phyloP scores from a whole-genome alignment of 164 flowering plant species.

The Houttuynia cordata region DNA sequence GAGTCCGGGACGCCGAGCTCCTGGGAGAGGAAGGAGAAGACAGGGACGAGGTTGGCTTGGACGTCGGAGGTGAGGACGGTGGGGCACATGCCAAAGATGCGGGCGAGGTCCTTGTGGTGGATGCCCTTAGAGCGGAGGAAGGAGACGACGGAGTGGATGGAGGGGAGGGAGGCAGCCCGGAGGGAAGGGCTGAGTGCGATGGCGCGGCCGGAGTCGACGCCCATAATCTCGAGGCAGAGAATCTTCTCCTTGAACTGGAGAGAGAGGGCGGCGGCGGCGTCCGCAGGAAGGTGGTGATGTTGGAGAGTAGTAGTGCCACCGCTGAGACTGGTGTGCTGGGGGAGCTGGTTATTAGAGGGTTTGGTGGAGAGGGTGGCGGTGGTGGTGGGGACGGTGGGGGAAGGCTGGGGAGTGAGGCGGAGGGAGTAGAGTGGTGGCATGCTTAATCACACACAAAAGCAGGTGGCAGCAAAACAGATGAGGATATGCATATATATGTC shows the following conservation, averaged over 20 bases:
- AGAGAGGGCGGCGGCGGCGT: slow-evolving; percentile 33
- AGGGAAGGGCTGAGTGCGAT: slow-evolving; percentile 76
- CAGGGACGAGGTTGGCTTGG: slow-evolving; percentile 48
- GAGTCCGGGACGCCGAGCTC: slow-evolving; percentile 60
- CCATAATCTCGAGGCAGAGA: slow-evolving; percentile 87
- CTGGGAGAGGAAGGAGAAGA: slow-evolving; percentile 50
- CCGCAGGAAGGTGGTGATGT: slow-evolving; percentile 42
- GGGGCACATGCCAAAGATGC: slow-evolving; percentile 92
- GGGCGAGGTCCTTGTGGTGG: slow-evolving; percentile 59
- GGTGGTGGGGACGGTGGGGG: slow-evolving; percentile 11
- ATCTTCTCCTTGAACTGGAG: slow-evolving; percentile 75
- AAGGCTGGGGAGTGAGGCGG: slow-evolving; percentile 14
- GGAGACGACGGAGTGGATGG: slow-evolving; percentile 55
- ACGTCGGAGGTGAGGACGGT: slow-evolving; percentile 58
- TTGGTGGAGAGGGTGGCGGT: slow-evolving; percentile 25
- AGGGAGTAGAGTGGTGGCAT: slow-evolving; percentile 29
- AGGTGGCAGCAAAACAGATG: no score
- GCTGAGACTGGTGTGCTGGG: no score
- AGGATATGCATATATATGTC: no score
- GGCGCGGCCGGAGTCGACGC: slow-evolving; percentile 77
- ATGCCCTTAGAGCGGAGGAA: slow-evolving; percentile 81
- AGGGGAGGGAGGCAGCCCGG: slow-evolving; percentile 46
- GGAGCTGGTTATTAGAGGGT: slow-evolving; percentile 19
- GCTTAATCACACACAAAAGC: no score
- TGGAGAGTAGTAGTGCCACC: not conserved